Base-by-base conservation (phyloP, 2,329 filamentous ascomycete species). In the Plenodomus biglobosus region DNA sequence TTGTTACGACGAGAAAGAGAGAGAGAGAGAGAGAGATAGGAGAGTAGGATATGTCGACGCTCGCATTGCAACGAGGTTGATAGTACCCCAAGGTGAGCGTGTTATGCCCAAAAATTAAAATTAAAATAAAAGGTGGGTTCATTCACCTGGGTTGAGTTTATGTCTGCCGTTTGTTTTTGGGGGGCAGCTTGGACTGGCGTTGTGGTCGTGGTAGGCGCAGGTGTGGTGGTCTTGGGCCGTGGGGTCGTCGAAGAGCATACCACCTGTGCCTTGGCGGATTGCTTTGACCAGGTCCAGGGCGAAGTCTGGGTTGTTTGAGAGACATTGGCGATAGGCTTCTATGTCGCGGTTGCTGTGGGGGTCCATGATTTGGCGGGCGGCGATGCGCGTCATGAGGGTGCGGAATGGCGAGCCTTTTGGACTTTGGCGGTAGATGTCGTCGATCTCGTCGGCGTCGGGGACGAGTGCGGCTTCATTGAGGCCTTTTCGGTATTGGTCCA, bases 361-460 rank as follows among this genome's bases (percentile, higher is more conserved):
- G 54, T 81, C 79, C 79, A 82, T 81, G 51, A 81, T 79, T 65
- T 82, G 79, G 20, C 79, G 70, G 3, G 79, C 79, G n/a, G 79
- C 79, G 40, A 82, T 81, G 52, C 73, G 71, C 44, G 76, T 75
- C 73, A 81, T 77, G 17, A 81, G 68, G 22, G 63, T 70, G 30
- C 78, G 70, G 59, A 81, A 81, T 1, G 78, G 76, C 44, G 76
- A 79, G 3, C 63, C 68, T 2, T 55, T 42, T 3, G 75, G 73
- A 24, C 74, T 77, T 41, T 70, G 68, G 42, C 76, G 73, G 61
- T 81, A 81, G 18, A 82, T 78, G 7, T 77, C 75, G 50, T 78
- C 75, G 54, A 81, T 79, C 64, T 82, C 79, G 30, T 80, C 76
- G 8, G 78, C 73, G 52, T 80, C 79, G 1, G 79, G 79, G 0